Base-by-base conservation (phyloP, 2,329 filamentous ascomycete genomes). In the Calonectria crousiana region DNA sequence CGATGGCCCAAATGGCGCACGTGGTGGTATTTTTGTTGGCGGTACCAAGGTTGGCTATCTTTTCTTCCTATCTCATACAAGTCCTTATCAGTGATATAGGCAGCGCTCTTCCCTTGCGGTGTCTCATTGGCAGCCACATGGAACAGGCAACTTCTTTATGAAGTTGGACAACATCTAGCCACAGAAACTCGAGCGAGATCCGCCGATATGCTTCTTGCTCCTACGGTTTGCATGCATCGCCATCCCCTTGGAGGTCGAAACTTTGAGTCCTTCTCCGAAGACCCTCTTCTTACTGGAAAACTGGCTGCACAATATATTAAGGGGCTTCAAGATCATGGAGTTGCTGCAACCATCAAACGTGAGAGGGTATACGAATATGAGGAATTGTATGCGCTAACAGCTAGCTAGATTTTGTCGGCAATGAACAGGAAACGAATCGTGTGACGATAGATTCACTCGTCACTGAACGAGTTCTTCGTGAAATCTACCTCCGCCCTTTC, bases 241-340 rank as follows among this genome's bases (percentile, higher is more conserved):
- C 94, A 94, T 65, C 95, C 95, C 0, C 88, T 97, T 0, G 95
- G 95, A n/a, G 95, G 95, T 23, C 90, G 95, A 74, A 95, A 95
- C 76, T 97, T 97, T 78, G 95, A 97, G 84, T 95, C 94, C 0
- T 97, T 95, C 83, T 95, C 94, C 0, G 95, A 97, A 83, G 95
- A 97, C 78, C 95, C 95, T 0, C 89, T 93, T 13, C 88, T 97
- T 6, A 95, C 94, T 0, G 94, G 94, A 38, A 93, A 92, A 75
- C 86, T 95, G 74, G 93, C 93, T 16, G 91, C 93, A 0, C 90
- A 93, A 74, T 94, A 94, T 75, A 93, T 95, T 80, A 92, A 90
- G 62, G 94, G 93, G 10, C 86, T 94, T 69, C 95, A 97, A 81
- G 92, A 93, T 30, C 92, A 92, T 74, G 93, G 93, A 0, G 90